phyloP scores from a whole-genome alignment of 2,329 filamentous ascomycete genomes.

The Scortechinia acanthostroma region DNA sequence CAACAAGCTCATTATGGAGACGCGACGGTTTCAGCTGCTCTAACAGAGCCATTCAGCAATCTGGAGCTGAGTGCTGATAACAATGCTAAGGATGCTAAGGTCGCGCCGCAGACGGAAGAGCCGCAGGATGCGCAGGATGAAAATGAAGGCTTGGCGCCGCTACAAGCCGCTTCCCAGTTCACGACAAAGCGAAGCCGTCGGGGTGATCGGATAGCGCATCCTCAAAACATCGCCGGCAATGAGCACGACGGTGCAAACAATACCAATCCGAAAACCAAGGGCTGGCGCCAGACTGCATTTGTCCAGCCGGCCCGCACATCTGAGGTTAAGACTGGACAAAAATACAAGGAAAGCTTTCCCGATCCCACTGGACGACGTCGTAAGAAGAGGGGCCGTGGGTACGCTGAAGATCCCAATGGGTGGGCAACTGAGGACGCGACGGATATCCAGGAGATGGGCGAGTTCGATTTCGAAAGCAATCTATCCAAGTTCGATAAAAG shows the following conservation, averaged over 20 bases:
- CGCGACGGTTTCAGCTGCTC: neutral
- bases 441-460: slow-evolving; percentile 58
- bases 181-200: neutral
- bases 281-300: slow-evolving; percentile 57
- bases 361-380: slow-evolving; percentile 28
- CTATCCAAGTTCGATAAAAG: slow-evolving; percentile 64
- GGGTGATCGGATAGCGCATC: too few species aligned
- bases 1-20: neutral
- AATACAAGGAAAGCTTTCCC: neutral
- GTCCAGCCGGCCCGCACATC: slow-evolving; percentile 34
- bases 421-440: slow-evolving; percentile 63
- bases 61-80: neutral
- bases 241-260: neutral
- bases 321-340: slow-evolving; percentile 8
- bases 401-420: slow-evolving; percentile 32
- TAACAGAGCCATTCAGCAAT: neutral
- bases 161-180: neutral
- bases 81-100: neutral
- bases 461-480: slow-evolving; percentile 59
- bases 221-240: neutral
- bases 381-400: slow-evolving; percentile 24
- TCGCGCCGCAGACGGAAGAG: neutral
- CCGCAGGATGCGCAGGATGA: too few species aligned
- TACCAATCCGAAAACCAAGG: slow-evolving; percentile 24
- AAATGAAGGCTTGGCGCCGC: neutral